Evolutionary conservation across 306 rosid species (phyloP), one percentile per base, ranked within the genome.

Genomic region (Lathyrus oleraceus): DNA sequence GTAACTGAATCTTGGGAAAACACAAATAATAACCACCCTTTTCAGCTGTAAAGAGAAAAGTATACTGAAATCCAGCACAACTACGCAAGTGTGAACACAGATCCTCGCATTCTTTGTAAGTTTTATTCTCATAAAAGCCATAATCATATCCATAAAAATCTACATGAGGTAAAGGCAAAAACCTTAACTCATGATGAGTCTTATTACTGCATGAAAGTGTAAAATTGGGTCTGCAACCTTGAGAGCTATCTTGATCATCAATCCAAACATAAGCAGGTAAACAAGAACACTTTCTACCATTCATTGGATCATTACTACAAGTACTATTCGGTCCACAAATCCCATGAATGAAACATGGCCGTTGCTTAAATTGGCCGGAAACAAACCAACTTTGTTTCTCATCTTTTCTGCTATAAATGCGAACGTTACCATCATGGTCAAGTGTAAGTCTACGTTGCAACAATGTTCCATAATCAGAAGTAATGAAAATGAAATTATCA

Each of bases 211-310:
- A 69, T 3, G 85, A 67, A 3, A 68, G 17, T 1, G 43, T 32
- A 14, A 82, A 77, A 20, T 48, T 73, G 0, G 74, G 74, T 42
- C 27, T 56, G 39, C 74, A 70, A 39, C 74, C 74, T 23, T 70
- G 54, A n/a, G 43, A 40, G 10, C 8, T 27, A 28, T 70, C 65
- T 56, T 40, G 27, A 23, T 56, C 38, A 23, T 40, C 6, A 10
- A 14, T 5, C 65, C 64, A 38, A 45, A 12, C 45, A 25, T 54
- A 40, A 11, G 54, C 74, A 9, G 74, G 74, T 21, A 69, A 32
- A 54, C 74, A 69, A 12, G 36, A 21, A 54, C 74, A 69, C 42
- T 23, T 69, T 5, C 74, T 54, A 8, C 74, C 74, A 38, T 1
- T 23, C 0, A 3, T 38, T 8, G 53, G 52, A 14, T 69, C 49